Conservation (phyloP, 495 filamentous ascomycete genomes). For the Choiromyces venosus region DNA sequence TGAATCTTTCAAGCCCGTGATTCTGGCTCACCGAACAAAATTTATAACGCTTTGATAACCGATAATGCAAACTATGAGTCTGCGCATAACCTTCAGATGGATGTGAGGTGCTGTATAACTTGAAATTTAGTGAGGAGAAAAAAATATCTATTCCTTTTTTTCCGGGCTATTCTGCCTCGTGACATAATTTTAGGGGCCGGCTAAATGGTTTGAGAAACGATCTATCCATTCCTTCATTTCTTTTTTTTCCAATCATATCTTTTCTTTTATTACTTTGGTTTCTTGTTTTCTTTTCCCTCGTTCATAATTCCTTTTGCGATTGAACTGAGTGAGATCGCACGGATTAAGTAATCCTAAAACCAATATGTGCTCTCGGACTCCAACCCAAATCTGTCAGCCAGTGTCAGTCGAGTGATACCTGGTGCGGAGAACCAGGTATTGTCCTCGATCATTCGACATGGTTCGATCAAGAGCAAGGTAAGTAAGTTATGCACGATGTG, state of each 20-base stretch:
- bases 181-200: neutral
- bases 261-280: neutral
- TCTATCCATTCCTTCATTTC: neutral
- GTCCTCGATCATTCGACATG: neutral
- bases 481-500: neutral
- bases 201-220: neutral
- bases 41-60: neutral
- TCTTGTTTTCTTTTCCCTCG: neutral
- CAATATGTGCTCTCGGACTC: neutral
- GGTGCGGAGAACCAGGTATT: neutral
- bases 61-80: neutral
- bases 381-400: neutral
- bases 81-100: neutral
- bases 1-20: neutral
- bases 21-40: neutral
- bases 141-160: neutral
- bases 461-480: neutral
- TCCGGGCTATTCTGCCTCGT: neutral
- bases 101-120: neutral
- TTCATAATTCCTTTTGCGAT: neutral
- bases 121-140: neutral
- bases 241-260: neutral
- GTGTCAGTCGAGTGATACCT: neutral
- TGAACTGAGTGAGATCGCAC: neutral
- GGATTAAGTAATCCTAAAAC: neutral